A percentile compares a stretch with the other conserved stretches of the same genome.
phyloP scores from a whole-genome alignment of 225 moss, liverwort and hornwort species.

The Anthoceros angustus region DNA sequence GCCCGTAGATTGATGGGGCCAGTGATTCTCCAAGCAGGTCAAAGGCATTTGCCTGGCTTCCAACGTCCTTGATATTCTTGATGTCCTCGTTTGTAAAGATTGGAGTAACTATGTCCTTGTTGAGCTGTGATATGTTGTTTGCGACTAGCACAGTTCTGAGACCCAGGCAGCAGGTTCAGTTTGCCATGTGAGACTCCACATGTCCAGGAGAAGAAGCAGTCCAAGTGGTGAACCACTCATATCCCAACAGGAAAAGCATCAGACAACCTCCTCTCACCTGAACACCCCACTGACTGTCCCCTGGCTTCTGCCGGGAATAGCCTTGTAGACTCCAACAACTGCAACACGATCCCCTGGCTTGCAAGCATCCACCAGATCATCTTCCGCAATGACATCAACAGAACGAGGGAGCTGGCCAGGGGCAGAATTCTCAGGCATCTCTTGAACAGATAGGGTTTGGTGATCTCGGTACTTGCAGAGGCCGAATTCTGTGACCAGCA shows the following conservation, averaged over 20 bases:
- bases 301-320: slow-evolving; percentile 48
- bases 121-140: slow-evolving; percentile 58
- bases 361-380: slow-evolving; percentile 74
- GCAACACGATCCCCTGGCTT: slow-evolving; percentile 87
- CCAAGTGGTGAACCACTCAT: no score
- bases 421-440: slow-evolving; percentile 90
- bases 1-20: slow-evolving; percentile 77
- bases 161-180: no score
- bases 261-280: slow-evolving; percentile 43
- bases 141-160: slow-evolving; percentile 71
- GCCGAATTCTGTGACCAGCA: slow-evolving; percentile 67
- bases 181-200: no score
- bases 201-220: no score
- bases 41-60: slow-evolving; percentile 46
- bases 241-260: slow-evolving; percentile 6
- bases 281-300: slow-evolving; percentile 78
- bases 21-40: slow-evolving; percentile 68
- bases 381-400: slow-evolving; percentile 73
- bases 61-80: slow-evolving; percentile 51
- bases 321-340: slow-evolving; percentile 64
- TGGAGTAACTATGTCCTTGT: slow-evolving; percentile 66
- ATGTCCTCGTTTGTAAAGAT: slow-evolving; percentile 59
- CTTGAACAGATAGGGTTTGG: slow-evolving; percentile 71
- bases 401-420: slow-evolving; percentile 87
- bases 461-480: slow-evolving; percentile 66